Evolutionary conservation across 1,284 basidiomycete genomes (phyloP).

Genomic region (Cutaneotrichosporon arboriforme): DNA sequence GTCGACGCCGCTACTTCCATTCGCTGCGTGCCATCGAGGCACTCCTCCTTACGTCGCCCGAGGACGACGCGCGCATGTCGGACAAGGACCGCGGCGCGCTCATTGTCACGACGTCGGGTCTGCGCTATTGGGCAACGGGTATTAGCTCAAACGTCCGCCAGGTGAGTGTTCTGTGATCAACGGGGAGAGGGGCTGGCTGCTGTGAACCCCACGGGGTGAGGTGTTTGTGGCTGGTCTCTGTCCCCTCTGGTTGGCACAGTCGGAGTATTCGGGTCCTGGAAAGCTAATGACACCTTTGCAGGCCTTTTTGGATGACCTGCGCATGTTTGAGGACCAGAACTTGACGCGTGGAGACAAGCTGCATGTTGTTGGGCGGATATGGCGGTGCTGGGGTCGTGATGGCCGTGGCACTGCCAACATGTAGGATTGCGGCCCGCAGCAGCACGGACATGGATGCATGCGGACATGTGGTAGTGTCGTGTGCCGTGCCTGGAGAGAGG

Average conservation of each 20-base stretch:
- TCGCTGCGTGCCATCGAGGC: constrained; percentile 61
- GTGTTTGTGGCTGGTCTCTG: not conserved
- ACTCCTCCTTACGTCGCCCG: constrained; percentile 52
- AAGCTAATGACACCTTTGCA: constrained; percentile 34
- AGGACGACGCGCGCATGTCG: constrained; percentile 42
- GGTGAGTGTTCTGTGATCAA: constrained; percentile 22
- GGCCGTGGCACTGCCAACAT: constrained; percentile 13
- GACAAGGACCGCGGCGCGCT: constrained; percentile 50
- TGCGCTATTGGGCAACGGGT: constrained; percentile 46
- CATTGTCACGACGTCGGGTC: constrained; percentile 48
- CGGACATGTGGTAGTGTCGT: no score
- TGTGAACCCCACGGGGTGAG: not conserved
- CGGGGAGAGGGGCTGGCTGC: not conserved
- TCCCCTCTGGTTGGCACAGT: no score
- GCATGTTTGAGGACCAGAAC: constrained; percentile 68
- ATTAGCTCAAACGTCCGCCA: constrained; percentile 29
- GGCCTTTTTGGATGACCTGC: constrained; percentile 78
- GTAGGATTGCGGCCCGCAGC: not conserved
- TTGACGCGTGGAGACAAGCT: constrained; percentile 66
- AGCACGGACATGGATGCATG: not conserved
- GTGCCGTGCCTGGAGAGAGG: no score
- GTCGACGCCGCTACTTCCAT: constrained; percentile 47
- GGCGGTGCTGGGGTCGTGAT: constrained; percentile 70
- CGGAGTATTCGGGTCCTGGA: not conserved
- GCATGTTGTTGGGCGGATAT: constrained; percentile 77